Evolutionary conservation across 306 rosid genomes (phyloP), one percentile per base, ranked within the genome.

Genomic region (Astragalus membranaceus): DNA sequence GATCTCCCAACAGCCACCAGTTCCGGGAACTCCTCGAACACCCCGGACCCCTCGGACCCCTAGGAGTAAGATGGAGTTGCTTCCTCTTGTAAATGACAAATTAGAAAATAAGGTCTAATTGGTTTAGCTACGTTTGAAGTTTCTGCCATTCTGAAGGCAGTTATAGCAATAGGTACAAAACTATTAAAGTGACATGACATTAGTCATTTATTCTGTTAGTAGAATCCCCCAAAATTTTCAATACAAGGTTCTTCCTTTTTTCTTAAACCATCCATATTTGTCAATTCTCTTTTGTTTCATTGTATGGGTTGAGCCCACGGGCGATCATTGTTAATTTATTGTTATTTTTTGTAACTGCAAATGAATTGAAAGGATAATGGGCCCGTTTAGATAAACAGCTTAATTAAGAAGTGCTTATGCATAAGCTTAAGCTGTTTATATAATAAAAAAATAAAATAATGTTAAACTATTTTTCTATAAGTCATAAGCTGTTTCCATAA

Each of bases 31-130:
- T 14, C 96, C 96, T 32, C 80, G 90, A n/a, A 89, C 98, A 7
- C 90, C 98, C 11, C 79, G 94, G 39, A 93, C 96, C 33, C 96
- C 98, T 29, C 77, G 93, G 43, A 93, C 96, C 29, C 96, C 98
- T 29, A 75, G 93, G 29, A 85, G 70, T 80, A 96, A 80, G 75
- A 78, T 83, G 84, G 98, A 94, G 90, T 73, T 90, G 80, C 87
- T 75, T 51, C 97, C 98, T 43, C 97, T 94, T 80, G 97, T 94
- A 87, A 93, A 88, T 86, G 98, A 94, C 69, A 94, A 88, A 78
- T 70, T 88, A 83, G 97, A 90, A 82, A 88, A 90, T 51, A 90
- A 88, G 82, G 81, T 87, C 80, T 94, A 64, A 78, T 64, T 50
- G 37, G 10, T 44, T 69, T 58, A 74, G 75, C 57, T 53, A 17